phyloP scores from a whole-genome alignment of 768 basidiomycete genomes.

The Lactifluus subvellereus region DNA sequence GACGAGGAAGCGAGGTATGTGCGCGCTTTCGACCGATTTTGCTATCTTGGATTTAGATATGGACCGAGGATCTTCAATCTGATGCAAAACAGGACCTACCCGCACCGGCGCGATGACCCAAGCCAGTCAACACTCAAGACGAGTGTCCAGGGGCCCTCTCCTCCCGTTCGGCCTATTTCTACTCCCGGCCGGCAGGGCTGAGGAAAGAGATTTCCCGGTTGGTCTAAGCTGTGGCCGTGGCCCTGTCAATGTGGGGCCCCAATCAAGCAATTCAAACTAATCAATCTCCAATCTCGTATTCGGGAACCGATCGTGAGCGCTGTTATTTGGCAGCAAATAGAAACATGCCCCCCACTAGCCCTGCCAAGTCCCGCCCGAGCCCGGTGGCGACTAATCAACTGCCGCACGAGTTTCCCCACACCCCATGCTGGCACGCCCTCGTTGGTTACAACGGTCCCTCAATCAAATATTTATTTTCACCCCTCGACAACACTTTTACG shows the following conservation, averaged over 20 bases:
- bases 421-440: background rate
- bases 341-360: background rate
- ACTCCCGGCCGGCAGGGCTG: background rate
- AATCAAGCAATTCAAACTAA: background rate
- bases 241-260: slow-evolving; percentile 10
- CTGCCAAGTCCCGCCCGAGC: background rate
- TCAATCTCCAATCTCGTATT: slow-evolving; percentile 3
- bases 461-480: background rate
- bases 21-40: background rate
- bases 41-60: background rate
- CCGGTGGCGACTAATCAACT: background rate
- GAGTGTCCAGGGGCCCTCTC: slow-evolving; percentile 17
- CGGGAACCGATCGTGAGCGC: background rate
- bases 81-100: background rate
- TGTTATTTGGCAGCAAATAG: background rate
- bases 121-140: background rate
- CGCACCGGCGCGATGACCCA: background rate
- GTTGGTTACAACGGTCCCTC: background rate
- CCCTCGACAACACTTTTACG: background rate
- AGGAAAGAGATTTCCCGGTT: background rate
- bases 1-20: background rate
- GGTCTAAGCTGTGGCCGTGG: background rate
- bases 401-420: background rate
- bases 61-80: slow-evolving; percentile 16
- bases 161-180: slow-evolving; percentile 4